Base-by-base conservation (phyloP, 345 rosid genomes). In the Acer saccharum region DNA sequence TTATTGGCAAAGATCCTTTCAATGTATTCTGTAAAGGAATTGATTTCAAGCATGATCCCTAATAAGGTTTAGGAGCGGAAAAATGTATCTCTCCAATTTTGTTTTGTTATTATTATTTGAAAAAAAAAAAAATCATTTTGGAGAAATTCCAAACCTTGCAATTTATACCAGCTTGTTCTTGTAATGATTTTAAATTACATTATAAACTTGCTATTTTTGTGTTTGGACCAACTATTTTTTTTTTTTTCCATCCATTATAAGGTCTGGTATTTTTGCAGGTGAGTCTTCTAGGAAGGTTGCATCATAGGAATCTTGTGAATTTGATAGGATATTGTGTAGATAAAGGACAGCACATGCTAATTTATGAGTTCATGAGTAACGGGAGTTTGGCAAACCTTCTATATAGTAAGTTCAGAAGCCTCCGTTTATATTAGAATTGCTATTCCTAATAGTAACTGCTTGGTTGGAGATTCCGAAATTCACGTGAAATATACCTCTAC, bases 361-460 rank as follows among this genome's bases (percentile, higher is more conserved):
- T 96, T 20, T 96, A 96, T 75, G 97, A 94, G 90, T 94, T 87
- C 93, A 96, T 96, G 99, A 91, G 94, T 86, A 94, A 91, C 61
- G 99, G 99, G 71, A 96, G 98, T 85, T 81, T 94, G 84, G 94
- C 87, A 79, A 90, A 88, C 87, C 89, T 83, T 80, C 86, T 96
- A 74, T 89, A 96, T 78, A 73, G 99, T 90, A 80, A 89, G 98
- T 80, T 82, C 63, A 65, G 12, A 61, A 44, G 23, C 72, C 72
- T 74, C 68, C 60, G 29, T 39, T 41, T 23, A 20, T 64, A 20
- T 44, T 20, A 61, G n/a, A 61, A 62, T 58, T 68, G 20, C 48
- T 77, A 20, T 65, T 50, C 43, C 10, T 66, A 25, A n/a, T 52
- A 12, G 29, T 64, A 67, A 65, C 29, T 68, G 14, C 68, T 18